phyloP scores from a whole-genome alignment of 2,329 filamentous ascomycete genomes.

The Cercospora sp. region DNA sequence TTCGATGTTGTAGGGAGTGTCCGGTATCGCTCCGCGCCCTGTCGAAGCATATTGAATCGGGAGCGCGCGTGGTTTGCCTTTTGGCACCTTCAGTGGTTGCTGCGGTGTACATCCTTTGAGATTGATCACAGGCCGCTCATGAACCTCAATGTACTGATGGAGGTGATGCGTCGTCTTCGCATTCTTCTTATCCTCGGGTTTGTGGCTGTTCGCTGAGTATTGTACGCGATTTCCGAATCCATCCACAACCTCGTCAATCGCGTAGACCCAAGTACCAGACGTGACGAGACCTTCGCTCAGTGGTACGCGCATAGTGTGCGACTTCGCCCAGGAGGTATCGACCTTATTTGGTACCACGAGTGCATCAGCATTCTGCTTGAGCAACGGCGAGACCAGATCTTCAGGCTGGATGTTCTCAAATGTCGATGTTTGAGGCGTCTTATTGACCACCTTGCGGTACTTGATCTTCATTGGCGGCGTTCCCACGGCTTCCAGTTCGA shows the following conservation, averaged over 20 bases:
- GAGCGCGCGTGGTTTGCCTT: slow-evolving; percentile 65
- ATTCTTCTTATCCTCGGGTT: slow-evolving; percentile 49
- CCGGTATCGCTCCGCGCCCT: slow-evolving; percentile 56
- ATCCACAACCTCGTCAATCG: slow-evolving; percentile 88
- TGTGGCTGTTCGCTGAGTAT: slow-evolving; percentile 71
- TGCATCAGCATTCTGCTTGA: slow-evolving; percentile 54
- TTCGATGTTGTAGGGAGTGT: slow-evolving; percentile 69
- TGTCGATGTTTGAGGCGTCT: slow-evolving; percentile 77
- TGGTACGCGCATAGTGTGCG: slow-evolving; percentile 73
- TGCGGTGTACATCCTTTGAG: slow-evolving; percentile 76
- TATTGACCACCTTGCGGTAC: slow-evolving; percentile 86
- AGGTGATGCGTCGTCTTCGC: slow-evolving; percentile 56
- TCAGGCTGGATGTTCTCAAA: slow-evolving; percentile 94
- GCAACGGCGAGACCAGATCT: slow-evolving; percentile 73
- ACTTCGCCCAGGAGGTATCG: slow-evolving; percentile 77
- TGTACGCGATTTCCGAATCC: slow-evolving; percentile 82
- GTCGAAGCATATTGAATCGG: slow-evolving; percentile 70
- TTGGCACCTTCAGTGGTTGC: slow-evolving; percentile 79
- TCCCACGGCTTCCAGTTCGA: slow-evolving; percentile 79
- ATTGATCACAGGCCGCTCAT: slow-evolving; percentile 75
- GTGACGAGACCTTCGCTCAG: slow-evolving; percentile 85
- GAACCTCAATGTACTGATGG: slow-evolving; percentile 77
- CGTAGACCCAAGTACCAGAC: slow-evolving; percentile 82
- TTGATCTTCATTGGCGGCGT: slow-evolving; percentile 89
- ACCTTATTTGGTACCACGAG: slow-evolving; percentile 60